Base-by-base conservation (phyloP, 1,139 yeast genomes). In the Yamadazyma sp. region DNA sequence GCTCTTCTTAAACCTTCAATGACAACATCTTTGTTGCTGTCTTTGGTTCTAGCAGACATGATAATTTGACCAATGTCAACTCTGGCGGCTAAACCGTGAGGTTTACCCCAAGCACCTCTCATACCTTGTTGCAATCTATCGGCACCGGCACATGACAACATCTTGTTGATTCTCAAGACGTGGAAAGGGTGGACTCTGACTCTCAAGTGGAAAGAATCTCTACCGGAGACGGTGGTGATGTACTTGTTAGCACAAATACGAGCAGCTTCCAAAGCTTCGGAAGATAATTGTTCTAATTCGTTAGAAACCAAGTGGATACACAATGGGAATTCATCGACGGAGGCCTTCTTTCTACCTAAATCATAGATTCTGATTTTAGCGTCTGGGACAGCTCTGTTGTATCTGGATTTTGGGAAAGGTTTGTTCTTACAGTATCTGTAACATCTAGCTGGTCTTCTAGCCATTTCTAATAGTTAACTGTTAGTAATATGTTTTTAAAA, bases 51-150 rank as follows among this genome's bases (percentile, higher is more conserved):
- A 73, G 89, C 91, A 60, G 98, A 92, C 79, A 92, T 83, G 73
- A 92, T 84, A 73, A 92, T 84, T 81, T 92, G 98, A 69, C 98
- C 98, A 75, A 92, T 92, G 78, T 79, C 79, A 71, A 92, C 98
- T 79, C 98, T 91, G 66, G 98, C 98, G 64, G 98, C 98, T 69
- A 91, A 83, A 81, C 98, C 98, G 66, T 91, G 96, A 67, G 98
- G 98, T 81, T 92, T 92, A 87, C 98, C 98, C 98, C 98, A 92
- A 70, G 98, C 98, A 83, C 95, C 95, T 87, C 98, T 91, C 98
- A 92, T 92, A 88, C 98, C 98, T 81, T 94, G 98, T 82, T 92
- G 98, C 79, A 92, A 84, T 87, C 98, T 88, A 91, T 92, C 98
- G 73, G 98, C 98, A 87, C 98, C 98, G 79, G 98, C 98, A 83